phyloP scores from a whole-genome alignment of 768 basidiomycete species.

The Mycena capillaripes region DNA sequence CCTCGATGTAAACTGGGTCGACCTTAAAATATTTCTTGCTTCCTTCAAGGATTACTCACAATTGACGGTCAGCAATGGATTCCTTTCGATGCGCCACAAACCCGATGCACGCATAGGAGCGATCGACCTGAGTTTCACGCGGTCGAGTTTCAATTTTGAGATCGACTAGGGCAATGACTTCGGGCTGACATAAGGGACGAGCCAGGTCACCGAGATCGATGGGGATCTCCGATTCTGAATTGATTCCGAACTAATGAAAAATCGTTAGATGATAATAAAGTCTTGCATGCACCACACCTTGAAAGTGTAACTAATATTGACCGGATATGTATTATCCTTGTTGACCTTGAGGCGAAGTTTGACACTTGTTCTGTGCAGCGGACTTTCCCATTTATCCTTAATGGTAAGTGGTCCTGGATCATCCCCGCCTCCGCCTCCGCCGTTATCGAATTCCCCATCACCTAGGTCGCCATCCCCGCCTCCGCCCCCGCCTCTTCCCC shows the following conservation, averaged over 20 bases:
- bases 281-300: background rate
- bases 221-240: background rate
- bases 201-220: background rate
- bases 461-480: too few species aligned
- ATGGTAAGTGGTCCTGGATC: background rate
- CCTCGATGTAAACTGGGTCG: background rate
- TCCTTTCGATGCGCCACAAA: conserved; percentile 11
- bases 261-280: background rate
- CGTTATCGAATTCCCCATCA: too few species aligned
- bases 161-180: conserved; percentile 13
- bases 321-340: background rate
- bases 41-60: background rate
- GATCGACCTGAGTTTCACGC: conserved; percentile 11
- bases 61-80: conserved; percentile 2
- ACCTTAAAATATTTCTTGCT: background rate
- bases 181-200: conserved; percentile 7
- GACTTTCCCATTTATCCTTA: conserved; percentile 2
- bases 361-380: background rate
- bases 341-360: background rate
- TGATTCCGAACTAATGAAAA: background rate
- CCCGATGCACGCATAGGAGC: conserved; percentile 11
- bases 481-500: too few species aligned
- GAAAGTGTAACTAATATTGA: background rate
- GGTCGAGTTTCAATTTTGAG: conserved; percentile 18
- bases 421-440: too few species aligned